Evolutionary conservation across 306 rosid genomes (phyloP).

Genomic region (Vigna trinervia): DNA sequence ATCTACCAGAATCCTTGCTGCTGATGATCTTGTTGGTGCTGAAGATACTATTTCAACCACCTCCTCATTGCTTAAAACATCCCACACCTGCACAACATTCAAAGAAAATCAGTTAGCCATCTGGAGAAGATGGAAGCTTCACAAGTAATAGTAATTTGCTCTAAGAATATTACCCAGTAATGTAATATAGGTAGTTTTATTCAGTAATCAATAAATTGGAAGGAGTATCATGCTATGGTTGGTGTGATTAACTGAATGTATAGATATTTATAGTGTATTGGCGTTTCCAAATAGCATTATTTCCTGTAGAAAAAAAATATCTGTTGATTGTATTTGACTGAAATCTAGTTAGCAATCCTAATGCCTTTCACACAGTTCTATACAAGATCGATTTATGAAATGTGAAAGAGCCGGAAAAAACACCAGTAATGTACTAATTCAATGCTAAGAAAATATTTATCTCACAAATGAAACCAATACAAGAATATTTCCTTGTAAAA

Average conservation of each 20-base stretch:
- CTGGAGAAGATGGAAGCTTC: background rate
- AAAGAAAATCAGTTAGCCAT: constrained; percentile 1
- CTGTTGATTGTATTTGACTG: no score
- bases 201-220: background rate
- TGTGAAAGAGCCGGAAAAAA: background rate
- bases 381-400: constrained; percentile 5
- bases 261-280: no score
- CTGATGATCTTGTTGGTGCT: constrained; percentile 75
- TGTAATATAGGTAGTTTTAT: background rate
- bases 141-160: background rate
- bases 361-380: no score
- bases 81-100: constrained; percentile 77
- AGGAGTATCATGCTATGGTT: background rate
- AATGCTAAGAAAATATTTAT: constrained; percentile 23
- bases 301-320: no score
- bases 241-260: background rate
- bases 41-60: constrained; percentile 93
- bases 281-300: no score
- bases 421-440: background rate
- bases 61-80: constrained; percentile 95
- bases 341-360: no score
- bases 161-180: background rate
- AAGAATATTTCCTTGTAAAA: no score
- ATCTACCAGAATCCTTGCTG: constrained; percentile 86
- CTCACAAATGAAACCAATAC: constrained; percentile 7